phyloP scores from a whole-genome alignment of 2,329 filamentous ascomycete species.

The Xylaria digitata region DNA sequence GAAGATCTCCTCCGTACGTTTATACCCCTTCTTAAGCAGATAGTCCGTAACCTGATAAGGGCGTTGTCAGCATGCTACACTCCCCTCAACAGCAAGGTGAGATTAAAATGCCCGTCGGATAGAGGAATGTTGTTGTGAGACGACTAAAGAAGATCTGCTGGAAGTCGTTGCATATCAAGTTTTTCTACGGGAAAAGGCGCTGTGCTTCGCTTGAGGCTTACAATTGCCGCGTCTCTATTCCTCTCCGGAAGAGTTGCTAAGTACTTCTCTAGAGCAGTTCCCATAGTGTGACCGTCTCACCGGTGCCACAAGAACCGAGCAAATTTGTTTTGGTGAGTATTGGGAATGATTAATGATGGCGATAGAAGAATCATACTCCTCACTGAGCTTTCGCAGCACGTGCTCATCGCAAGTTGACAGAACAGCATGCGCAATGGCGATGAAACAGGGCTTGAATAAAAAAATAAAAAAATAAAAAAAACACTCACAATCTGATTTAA shows the following conservation, averaged over 20 bases:
- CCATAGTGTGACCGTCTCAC: not conserved
- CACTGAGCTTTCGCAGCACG: not conserved
- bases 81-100: not conserved
- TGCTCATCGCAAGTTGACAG: not conserved
- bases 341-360: not conserved
- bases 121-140: not conserved
- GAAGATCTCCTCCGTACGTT: conserved; percentile 89
- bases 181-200: not conserved
- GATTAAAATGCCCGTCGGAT: not conserved
- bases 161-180: not conserved
- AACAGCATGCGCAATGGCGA: conserved; percentile 38
- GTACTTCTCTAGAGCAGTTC: not conserved
- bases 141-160: too few relatives aligned
- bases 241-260: too few relatives aligned
- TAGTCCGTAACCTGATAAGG: conserved; percentile 82
- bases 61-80: conserved; percentile 14
- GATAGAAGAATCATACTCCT: not conserved
- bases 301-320: not conserved
- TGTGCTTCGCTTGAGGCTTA: not conserved
- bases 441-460: not conserved
- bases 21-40: conserved; percentile 93
- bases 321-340: not conserved
- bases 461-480: not conserved
- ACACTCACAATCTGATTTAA: conserved; percentile 90
- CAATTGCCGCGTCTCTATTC: not conserved